These are phyloP conservation scores for Tilletia walkeri DNA, from an alignment of 1,284 basidiomycete species.

Conservation along the genomic window DNA sequence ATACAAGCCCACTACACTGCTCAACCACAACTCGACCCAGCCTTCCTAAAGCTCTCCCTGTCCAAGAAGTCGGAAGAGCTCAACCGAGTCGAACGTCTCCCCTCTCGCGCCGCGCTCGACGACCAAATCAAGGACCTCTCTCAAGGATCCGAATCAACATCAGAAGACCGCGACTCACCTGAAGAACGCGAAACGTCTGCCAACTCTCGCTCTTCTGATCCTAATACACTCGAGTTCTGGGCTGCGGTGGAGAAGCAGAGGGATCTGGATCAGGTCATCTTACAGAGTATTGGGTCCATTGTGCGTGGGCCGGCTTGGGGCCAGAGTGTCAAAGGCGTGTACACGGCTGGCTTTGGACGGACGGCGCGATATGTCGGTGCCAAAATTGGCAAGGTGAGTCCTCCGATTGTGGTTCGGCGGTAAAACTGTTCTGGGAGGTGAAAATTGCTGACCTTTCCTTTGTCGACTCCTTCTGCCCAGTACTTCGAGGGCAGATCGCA, in stretches of 20 bases:
- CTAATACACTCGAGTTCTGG: constrained; percentile 24
- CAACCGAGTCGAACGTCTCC: not conserved
- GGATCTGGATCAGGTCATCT: constrained; percentile 40
- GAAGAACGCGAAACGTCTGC: not conserved
- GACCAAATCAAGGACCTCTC: not conserved
- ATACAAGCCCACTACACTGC: constrained; percentile 39
- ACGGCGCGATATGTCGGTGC: constrained; percentile 47
- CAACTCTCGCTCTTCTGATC: not conserved
- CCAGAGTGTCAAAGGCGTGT: constrained; percentile 53
- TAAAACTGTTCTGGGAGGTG: not conserved
- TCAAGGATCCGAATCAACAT: not conserved
- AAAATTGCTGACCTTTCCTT: not conserved
- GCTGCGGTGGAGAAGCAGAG: constrained; percentile 21
- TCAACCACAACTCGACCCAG: constrained; percentile 34
- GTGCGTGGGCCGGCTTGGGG: constrained; percentile 45
- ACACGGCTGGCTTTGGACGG: constrained; percentile 48
- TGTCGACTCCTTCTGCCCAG: not conserved
- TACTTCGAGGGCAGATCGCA: constrained; percentile 13
- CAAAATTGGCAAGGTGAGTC: constrained; percentile 44
- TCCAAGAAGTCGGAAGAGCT: constrained; percentile 29
- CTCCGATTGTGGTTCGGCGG: not conserved
- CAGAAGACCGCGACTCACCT: not conserved
- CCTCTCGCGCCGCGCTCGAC: not conserved
- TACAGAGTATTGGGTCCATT: constrained; percentile 36
- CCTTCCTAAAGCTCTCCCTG: constrained; percentile 44